phyloP scores from a whole-genome alignment of 1,284 basidiomycete species.

The Marasmius fiardii region DNA sequence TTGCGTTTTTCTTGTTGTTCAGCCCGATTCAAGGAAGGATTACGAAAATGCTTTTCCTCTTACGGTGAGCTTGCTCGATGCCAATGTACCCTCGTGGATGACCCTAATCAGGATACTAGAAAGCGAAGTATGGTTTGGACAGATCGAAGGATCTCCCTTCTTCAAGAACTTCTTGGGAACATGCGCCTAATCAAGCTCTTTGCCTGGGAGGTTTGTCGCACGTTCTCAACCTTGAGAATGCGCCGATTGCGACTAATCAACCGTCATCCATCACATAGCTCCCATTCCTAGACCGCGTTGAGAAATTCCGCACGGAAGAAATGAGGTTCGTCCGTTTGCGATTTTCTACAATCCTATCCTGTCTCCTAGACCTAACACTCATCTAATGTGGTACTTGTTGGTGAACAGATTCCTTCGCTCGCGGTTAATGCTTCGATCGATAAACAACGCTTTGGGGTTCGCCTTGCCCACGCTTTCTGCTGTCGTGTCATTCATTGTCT shows the following conservation, averaged over 20 bases:
- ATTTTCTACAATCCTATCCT: not conserved
- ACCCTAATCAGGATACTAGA: not conserved
- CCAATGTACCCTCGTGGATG: too few species aligned
- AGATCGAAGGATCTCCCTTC: constrained; percentile 1
- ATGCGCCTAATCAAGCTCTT: constrained; percentile 6
- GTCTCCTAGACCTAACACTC: not conserved
- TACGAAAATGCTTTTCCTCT: constrained; percentile 4
- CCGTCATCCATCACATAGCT: not conserved
- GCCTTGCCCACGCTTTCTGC: not conserved
- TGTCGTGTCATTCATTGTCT: not conserved
- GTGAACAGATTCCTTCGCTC: constrained; percentile 1
- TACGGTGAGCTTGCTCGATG: not conserved
- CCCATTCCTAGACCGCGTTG: constrained; percentile 5
- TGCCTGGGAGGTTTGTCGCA: constrained; percentile 1
- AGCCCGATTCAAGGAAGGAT: constrained; percentile 7
- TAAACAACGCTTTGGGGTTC: constrained; percentile 7
- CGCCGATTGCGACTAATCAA: too few species aligned
- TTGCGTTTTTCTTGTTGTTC: constrained; percentile 6
- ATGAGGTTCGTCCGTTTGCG: constrained; percentile 7
- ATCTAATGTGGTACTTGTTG: too few species aligned
- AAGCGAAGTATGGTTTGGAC: constrained; percentile 9
- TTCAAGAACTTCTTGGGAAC: constrained; percentile 5
- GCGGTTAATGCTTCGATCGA: constrained; percentile 4
- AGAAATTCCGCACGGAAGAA: constrained; percentile 4
- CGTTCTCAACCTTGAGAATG: too few species aligned